These are phyloP conservation scores for Dendrobium huoshanense DNA, from an alignment of 106 monocot genomes.

Conservation along the genomic window DNA sequence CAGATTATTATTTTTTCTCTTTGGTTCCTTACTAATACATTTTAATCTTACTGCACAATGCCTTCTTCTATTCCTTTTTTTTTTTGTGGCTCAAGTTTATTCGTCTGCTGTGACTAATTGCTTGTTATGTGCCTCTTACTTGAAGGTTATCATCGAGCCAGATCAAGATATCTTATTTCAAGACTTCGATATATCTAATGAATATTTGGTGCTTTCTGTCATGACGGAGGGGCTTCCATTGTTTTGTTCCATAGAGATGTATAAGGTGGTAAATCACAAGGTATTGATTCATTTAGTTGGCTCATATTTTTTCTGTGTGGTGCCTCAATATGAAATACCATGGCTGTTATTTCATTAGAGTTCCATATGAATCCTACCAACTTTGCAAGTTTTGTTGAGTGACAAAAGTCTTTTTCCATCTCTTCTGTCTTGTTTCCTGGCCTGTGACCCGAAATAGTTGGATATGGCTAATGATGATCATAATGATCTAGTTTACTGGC, in stretches of 20 bases:
- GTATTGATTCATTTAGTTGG: conserved; percentile 17
- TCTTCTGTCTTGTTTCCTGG: neutral
- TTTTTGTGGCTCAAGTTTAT: neutral
- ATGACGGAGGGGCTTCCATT: conserved; percentile 41
- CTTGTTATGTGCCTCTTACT: neutral
- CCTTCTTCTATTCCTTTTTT: neutral
- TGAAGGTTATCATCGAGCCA: conserved; percentile 65
- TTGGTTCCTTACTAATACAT: neutral
- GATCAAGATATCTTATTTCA: conserved; percentile 38
- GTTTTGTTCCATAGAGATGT: conserved; percentile 85
- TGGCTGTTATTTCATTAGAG: neutral
- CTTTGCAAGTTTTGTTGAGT: neutral
- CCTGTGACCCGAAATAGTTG: neutral
- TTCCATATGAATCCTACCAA: neutral
- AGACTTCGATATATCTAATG: conserved; percentile 91
- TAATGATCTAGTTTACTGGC: neutral
- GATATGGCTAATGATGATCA: neutral
- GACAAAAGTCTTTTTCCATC: neutral
- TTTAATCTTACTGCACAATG: neutral
- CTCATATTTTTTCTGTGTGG: neutral
- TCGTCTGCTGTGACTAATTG: conserved; percentile 4
- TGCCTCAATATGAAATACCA: neutral
- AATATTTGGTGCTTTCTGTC: conserved; percentile 76
- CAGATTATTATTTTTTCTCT: neutral
- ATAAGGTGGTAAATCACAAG: conserved; percentile 34